Evolutionary conservation across 2,329 filamentous ascomycete genomes (phyloP).

Genomic region (Waltergamsia citrina): DNA sequence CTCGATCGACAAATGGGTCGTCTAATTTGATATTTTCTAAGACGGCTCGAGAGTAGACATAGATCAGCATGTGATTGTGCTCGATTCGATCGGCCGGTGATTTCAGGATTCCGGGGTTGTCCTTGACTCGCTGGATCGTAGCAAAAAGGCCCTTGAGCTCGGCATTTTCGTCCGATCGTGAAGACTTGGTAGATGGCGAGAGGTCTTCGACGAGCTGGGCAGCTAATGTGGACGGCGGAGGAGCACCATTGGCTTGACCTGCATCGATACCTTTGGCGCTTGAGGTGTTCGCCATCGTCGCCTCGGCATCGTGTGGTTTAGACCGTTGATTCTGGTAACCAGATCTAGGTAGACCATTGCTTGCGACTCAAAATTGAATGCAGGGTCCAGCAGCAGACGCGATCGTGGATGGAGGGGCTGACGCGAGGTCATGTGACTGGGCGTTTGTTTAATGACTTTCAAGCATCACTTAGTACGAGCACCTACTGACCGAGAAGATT

Average conservation of each 20-base stretch:
- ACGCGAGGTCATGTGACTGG: slow-evolving; percentile 12
- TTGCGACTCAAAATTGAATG: background rate
- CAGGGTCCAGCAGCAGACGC: no score
- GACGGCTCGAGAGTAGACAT: slow-evolving; percentile 72
- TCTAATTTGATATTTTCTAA: slow-evolving; percentile 60
- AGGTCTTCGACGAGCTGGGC: slow-evolving; percentile 81
- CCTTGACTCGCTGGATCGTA: slow-evolving; percentile 44
- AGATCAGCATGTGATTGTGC: slow-evolving; percentile 79
- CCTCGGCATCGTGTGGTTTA: slow-evolving; percentile 15
- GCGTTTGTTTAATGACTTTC: background rate
- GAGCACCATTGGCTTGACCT: slow-evolving; percentile 12
- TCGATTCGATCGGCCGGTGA: slow-evolving; percentile 56
- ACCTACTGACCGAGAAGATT: background rate
- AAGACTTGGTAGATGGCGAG: slow-evolving; percentile 52
- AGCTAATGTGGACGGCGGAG: slow-evolving; percentile 73
- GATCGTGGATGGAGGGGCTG: no score
- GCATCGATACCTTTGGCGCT: slow-evolving; percentile 10
- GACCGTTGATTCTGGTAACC: background rate
- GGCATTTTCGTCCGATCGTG: slow-evolving; percentile 56
- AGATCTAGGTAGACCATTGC: background rate
- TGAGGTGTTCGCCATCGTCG: slow-evolving; percentile 16
- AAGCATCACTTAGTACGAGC: background rate
- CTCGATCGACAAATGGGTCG: slow-evolving; percentile 54
- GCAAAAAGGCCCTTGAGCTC: slow-evolving; percentile 64
- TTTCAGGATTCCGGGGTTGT: slow-evolving; percentile 43